Percentiles rank a stretch among this genome's conserved stretches.
Conservation (phyloP, 163 green algal species). For the Prototheca wickerhamii region DNA sequence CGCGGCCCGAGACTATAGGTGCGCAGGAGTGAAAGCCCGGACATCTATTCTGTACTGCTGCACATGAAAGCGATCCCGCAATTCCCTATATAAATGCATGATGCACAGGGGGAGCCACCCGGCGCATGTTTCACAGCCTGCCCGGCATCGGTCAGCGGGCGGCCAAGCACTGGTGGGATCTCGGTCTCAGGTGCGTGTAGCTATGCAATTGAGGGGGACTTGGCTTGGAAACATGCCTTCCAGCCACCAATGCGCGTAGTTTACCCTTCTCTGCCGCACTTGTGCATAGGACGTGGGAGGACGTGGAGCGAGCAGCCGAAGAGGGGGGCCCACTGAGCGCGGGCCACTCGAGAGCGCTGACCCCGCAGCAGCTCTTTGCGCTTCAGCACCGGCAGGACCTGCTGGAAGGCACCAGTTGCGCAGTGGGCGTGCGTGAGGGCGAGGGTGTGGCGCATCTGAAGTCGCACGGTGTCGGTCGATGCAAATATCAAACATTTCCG, state of each 20-base stretch:
- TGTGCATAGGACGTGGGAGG: constrained; percentile 9
- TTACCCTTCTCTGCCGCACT: background rate
- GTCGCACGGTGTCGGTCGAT: background rate
- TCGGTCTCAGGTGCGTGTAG: constrained; percentile 9
- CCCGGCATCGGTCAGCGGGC: constrained; percentile 3
- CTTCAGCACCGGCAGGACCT: constrained; percentile 10
- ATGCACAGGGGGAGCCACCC: constrained; percentile 4
- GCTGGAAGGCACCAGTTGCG: constrained; percentile 6
- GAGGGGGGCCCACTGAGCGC: background rate
- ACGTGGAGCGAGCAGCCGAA: constrained; percentile 8
- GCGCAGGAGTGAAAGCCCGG: background rate
- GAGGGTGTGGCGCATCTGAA: background rate
- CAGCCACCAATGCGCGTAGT: too few relatives aligned
- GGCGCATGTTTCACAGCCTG: constrained; percentile 8
- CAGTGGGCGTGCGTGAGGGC: background rate
- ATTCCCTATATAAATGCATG: background rate
- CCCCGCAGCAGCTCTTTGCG: constrained; percentile 2
- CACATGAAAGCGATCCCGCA: background rate
- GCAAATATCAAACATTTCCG: background rate
- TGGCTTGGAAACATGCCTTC: background rate
- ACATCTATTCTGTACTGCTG: background rate
- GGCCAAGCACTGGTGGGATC: constrained; percentile 15
- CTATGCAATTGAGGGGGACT: background rate
- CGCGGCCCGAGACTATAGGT: constrained; percentile 7
- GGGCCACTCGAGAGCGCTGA: background rate